Evolutionary conservation across 1,139 yeast species (phyloP).

Genomic region (Meyerozyma guilliermondii): DNA sequence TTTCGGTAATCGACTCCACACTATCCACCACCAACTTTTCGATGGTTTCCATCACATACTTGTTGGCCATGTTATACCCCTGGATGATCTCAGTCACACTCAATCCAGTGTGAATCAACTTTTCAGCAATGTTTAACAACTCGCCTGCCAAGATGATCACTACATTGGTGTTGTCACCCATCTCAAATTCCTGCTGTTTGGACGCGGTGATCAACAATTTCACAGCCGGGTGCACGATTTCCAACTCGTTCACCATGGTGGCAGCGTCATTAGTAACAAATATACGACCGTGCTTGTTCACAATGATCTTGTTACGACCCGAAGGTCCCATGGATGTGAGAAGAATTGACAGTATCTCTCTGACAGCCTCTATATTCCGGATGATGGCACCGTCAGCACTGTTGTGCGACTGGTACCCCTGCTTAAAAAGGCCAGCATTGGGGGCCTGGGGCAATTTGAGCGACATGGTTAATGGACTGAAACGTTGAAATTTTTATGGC

Average conservation of each 20-base stretch:
- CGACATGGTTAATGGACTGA: conserved; percentile 49
- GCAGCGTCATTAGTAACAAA: conserved; percentile 96
- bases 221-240: conserved; percentile 96
- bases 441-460: conserved; percentile 91
- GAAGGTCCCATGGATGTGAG: conserved; percentile 96
- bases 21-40: conserved; percentile 62
- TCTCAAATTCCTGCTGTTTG: conserved; percentile 90
- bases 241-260: conserved; percentile 88
- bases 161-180: conserved; percentile 48
- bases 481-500: neutral
- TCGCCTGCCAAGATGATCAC: conserved; percentile 79
- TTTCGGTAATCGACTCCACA: conserved; percentile 52
- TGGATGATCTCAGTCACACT: conserved; percentile 87
- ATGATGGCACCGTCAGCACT: conserved; percentile 93
- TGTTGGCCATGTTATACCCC: conserved; percentile 81
- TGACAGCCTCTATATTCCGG: conserved; percentile 88
- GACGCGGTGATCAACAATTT: conserved; percentile 94
- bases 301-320: conserved; percentile 94
- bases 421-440: conserved; percentile 88
- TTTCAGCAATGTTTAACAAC: conserved; percentile 76
- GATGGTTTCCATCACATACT: conserved; percentile 63
- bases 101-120: conserved; percentile 76
- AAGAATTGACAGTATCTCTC: conserved; percentile 88
- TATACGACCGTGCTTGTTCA: conserved; percentile 73
- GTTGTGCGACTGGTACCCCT: conserved; percentile 87